Conservation (phyloP, 306 rosid species). For the Cicer chorassanicum region DNA sequence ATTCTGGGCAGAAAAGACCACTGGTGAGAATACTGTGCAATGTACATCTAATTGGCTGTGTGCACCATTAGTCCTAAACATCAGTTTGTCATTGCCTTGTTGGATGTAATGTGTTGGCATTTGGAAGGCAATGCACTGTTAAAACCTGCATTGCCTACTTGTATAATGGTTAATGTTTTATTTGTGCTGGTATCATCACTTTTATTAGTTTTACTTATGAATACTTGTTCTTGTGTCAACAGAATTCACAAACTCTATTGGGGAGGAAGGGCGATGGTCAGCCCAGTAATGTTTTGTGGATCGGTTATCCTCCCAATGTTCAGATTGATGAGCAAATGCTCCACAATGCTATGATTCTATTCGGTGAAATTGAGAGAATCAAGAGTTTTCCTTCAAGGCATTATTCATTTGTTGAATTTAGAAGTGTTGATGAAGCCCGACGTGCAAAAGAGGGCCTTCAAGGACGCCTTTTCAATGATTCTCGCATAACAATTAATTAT, state of each 20-base stretch:
- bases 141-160: conserved; percentile 10
- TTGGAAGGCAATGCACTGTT: conserved; percentile 23
- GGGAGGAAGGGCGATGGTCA: conserved; percentile 73
- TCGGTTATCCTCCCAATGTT: conserved; percentile 90
- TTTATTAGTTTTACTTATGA: conserved; percentile 33
- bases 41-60: conserved; percentile 40
- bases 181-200: conserved; percentile 10
- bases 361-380: conserved; percentile 96
- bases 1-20: conserved; percentile 72
- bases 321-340: conserved; percentile 99
- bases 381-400: conserved; percentile 89
- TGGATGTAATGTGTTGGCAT: conserved; percentile 10
- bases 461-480: conserved; percentile 95
- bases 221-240: conserved; percentile 45
- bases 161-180: conserved; percentile 13
- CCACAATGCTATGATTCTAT: conserved; percentile 97
- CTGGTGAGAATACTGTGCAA: conserved; percentile 59
- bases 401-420: conserved; percentile 89
- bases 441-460: conserved; percentile 99
- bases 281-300: conserved; percentile 82
- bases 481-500: conserved; percentile 89
- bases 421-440: conserved; percentile 97
- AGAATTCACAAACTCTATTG: conserved; percentile 66
- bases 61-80: conserved; percentile 7
- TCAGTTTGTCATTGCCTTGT: conserved; percentile 27